Conservation (phyloP, 2,329 filamentous ascomycete species). For the Fusarium metavorans region DNA sequence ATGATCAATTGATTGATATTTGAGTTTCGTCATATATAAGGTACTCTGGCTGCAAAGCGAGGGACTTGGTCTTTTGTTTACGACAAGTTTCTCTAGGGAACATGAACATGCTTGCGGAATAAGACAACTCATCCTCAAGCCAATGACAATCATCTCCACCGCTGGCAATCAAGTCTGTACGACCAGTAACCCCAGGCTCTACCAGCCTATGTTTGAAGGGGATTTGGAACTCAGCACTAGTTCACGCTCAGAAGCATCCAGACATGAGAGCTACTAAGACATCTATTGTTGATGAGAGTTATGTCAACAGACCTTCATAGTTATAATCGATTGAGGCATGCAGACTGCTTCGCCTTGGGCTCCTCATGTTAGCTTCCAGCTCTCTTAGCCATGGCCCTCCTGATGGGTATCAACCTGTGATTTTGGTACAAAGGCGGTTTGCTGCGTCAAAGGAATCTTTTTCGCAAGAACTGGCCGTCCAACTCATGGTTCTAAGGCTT, state of each 20-base stretch:
- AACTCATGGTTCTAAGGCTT: not conserved
- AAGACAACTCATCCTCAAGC: not conserved
- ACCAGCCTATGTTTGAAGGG: not conserved
- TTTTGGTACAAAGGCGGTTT: not conserved
- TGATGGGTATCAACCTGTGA: not conserved
- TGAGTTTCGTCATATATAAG: not conserved
- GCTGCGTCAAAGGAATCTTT: not conserved
- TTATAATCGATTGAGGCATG: not conserved
- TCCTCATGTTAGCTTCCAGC: not conserved
- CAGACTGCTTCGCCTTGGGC: not conserved
- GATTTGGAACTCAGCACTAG: not conserved
- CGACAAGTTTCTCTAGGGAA: not conserved
- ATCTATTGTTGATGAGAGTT: not conserved
- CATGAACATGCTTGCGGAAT: not conserved
- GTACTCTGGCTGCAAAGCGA: too few relatives aligned
- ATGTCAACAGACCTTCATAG: not conserved
- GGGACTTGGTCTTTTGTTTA: too few relatives aligned
- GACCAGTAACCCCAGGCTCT: not conserved
- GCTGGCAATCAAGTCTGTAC: not conserved
- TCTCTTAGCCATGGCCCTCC: not conserved
- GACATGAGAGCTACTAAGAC: not conserved
- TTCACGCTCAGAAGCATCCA: not conserved
- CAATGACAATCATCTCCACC: not conserved
- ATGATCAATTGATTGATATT: not conserved
- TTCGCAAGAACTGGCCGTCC: not conserved